These are phyloP conservation scores for Geotrichum reessii DNA, from an alignment of 1,139 yeast species.

Conservation along the genomic window DNA sequence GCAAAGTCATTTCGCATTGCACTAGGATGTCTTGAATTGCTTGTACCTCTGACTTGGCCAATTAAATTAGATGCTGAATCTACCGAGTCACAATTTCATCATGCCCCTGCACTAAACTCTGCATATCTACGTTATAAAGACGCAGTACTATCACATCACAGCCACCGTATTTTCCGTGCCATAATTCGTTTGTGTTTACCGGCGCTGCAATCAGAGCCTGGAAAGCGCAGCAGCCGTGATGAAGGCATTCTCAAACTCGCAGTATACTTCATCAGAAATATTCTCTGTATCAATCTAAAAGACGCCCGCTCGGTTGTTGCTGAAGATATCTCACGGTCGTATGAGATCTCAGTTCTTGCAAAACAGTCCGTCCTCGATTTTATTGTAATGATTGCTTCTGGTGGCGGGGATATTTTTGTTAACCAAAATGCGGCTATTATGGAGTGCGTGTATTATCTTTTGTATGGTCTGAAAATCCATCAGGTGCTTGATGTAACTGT, in stretches of 20 bases:
- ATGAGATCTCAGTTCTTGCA: conserved; percentile 53
- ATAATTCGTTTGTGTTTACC: conserved; percentile 66
- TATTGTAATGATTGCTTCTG: conserved; percentile 60
- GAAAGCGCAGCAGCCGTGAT: conserved; percentile 63
- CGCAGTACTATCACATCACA: conserved; percentile 51
- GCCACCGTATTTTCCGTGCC: conserved; percentile 63
- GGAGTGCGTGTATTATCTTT: conserved; percentile 63
- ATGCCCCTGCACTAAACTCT: conserved; percentile 55
- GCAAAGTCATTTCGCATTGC: conserved; percentile 52
- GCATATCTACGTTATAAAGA: conserved; percentile 71
- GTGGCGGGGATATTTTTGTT: conserved; percentile 60
- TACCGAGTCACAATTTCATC: conserved; percentile 48
- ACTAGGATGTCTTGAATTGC: conserved; percentile 64
- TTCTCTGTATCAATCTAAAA: conserved; percentile 70
- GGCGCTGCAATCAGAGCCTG: conserved; percentile 48
- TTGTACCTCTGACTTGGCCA: conserved; percentile 89
- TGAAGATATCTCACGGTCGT: conserved; percentile 65
- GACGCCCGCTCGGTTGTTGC: conserved; percentile 29
- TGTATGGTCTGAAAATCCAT: conserved; percentile 34
- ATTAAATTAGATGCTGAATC: conserved; percentile 51
- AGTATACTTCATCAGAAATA: conserved; percentile 66
- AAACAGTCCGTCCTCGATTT: conserved; percentile 68
- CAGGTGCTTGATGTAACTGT: conserved; percentile 13
- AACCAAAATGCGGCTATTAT: conserved; percentile 58
- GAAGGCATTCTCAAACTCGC: conserved; percentile 67